phyloP scores from a whole-genome alignment of 2,329 filamentous ascomycete species.

The Talaromyces verruculosus region DNA sequence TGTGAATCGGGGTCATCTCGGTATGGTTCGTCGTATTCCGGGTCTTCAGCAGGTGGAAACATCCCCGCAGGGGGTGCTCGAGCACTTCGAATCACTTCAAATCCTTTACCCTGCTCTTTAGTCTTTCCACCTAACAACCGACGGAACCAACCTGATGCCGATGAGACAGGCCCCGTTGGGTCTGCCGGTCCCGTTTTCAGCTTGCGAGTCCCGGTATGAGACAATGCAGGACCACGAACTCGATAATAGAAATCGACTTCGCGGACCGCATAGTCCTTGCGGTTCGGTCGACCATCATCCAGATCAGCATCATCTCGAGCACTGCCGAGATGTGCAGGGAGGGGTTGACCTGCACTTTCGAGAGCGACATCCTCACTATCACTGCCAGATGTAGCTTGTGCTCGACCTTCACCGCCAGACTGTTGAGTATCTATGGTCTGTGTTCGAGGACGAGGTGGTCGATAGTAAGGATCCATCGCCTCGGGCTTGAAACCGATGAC shows the following conservation, averaged over 20 bases:
- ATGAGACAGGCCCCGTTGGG: slow-evolving; percentile 85
- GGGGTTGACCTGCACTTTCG: slow-evolving; percentile 49
- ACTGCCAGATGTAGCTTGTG: slow-evolving; percentile 48
- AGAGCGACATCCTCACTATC: slow-evolving; percentile 15
- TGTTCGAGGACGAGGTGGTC: slow-evolving; percentile 72
- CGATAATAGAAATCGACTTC: slow-evolving; percentile 98
- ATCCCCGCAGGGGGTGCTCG: slow-evolving; percentile 78
- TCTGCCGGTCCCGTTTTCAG: slow-evolving; percentile 93
- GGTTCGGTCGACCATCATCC: slow-evolving; percentile 53
- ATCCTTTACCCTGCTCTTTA: slow-evolving; percentile 93
- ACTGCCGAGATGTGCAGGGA: slow-evolving; percentile 55
- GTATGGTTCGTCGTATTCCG: slow-evolving; percentile 65
- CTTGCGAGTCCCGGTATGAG: slow-evolving; percentile 76
- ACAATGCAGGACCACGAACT: slow-evolving; percentile 82
- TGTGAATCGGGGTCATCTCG: slow-evolving; percentile 50
- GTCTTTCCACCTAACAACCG: slow-evolving; percentile 76
- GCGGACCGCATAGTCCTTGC: slow-evolving; percentile 85
- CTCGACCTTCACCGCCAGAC: slow-evolving; percentile 7
- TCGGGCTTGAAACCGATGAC: slow-evolving; percentile 43
- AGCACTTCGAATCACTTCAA: slow-evolving; percentile 90
- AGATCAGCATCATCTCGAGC: slow-evolving; percentile 57
- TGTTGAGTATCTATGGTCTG: slow-evolving; percentile 53
- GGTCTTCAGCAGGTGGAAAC: slow-evolving; percentile 49
- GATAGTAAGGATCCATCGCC: slow-evolving; percentile 78
- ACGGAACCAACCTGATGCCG: slow-evolving; percentile 86